Percentiles rank a stretch among this genome's conserved stretches.
Conservation (phyloP, 257 asterid genomes). For the Petunia secreta region DNA sequence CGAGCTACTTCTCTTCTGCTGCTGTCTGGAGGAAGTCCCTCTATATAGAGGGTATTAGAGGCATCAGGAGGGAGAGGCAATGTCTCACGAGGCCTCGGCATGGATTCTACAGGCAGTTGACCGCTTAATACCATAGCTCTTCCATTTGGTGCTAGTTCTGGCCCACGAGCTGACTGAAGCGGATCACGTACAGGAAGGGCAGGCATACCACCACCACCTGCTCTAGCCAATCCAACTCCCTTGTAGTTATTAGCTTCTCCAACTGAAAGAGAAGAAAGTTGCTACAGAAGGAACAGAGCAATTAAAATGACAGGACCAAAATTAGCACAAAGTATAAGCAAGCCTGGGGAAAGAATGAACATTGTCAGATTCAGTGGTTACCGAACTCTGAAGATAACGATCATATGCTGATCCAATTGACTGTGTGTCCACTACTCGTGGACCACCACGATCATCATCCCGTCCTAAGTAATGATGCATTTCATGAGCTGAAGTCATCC, state of each 20-base stretch:
- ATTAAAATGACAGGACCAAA: not conserved
- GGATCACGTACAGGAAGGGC: constrained; percentile 40
- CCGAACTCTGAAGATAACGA: constrained; percentile 58
- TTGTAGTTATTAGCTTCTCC: constrained; percentile 43
- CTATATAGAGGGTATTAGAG: constrained; percentile 55
- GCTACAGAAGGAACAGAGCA: constrained; percentile 37
- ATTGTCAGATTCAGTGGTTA: constrained; percentile 31
- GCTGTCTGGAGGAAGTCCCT: constrained; percentile 64
- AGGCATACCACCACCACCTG: constrained; percentile 38
- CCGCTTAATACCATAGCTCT: constrained; percentile 41
- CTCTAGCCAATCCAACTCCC: constrained; percentile 41
- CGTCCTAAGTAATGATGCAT: constrained; percentile 36
- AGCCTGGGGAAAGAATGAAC: constrained; percentile 13
- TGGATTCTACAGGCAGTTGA: constrained; percentile 40
- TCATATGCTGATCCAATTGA: constrained; percentile 60
- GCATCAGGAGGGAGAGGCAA: constrained; percentile 65
- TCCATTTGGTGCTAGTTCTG: constrained; percentile 44
- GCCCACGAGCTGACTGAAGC: constrained; percentile 36
- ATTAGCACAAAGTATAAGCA: constrained; percentile 27
- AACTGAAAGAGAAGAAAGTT: constrained; percentile 40
- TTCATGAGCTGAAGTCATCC: constrained; percentile 39
- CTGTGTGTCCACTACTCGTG: constrained; percentile 44
- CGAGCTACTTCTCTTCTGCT: constrained; percentile 62
- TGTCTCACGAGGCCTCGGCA: constrained; percentile 44
- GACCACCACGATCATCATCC: constrained; percentile 43